phyloP scores from a whole-genome alignment of 2,329 filamentous ascomycete species.

The Furcasterigmium sp. region DNA sequence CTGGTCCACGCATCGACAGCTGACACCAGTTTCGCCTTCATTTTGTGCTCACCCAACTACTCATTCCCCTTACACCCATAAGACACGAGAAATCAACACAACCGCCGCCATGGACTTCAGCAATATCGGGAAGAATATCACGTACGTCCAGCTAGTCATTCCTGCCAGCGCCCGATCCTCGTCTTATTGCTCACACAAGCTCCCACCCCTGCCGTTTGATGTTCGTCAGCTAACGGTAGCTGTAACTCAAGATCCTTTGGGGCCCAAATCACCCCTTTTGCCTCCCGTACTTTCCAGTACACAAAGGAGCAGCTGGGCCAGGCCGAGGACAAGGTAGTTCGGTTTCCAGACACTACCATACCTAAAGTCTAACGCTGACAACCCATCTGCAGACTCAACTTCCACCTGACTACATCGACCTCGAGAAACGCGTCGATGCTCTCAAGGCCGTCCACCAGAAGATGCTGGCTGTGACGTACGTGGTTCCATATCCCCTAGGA shows the following conservation, averaged over 20 bases:
- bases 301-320: slow-evolving; percentile 97
- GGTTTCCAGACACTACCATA: too few species aligned
- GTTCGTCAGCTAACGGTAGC: slow-evolving; percentile 22
- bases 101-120: slow-evolving; percentile 50
- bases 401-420: slow-evolving; percentile 93
- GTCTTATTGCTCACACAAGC: background rate
- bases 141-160: slow-evolving; percentile 37
- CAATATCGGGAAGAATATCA: slow-evolving; percentile 51
- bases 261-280: slow-evolving; percentile 84
- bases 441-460: slow-evolving; percentile 96
- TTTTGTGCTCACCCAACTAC: too few species aligned
- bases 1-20: too few species aligned
- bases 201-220: background rate
- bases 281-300: slow-evolving; percentile 91
- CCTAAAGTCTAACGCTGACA: slow-evolving; percentile 13
- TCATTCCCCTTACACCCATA: too few species aligned
- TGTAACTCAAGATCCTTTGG: slow-evolving; percentile 50
- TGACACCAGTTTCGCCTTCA: too few species aligned
- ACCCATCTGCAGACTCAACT: slow-evolving; percentile 99
- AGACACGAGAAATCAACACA: background rate
- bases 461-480: slow-evolving; percentile 92
- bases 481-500: slow-evolving; percentile 18
- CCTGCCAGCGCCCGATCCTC: background rate
- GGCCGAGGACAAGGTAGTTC: slow-evolving; percentile 78
- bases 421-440: slow-evolving; percentile 97